A percentile compares a stretch with the other conserved stretches of the same genome.
phyloP scores from a whole-genome alignment of 306 rosid genomes.

The Hylodesmum podocarpum region DNA sequence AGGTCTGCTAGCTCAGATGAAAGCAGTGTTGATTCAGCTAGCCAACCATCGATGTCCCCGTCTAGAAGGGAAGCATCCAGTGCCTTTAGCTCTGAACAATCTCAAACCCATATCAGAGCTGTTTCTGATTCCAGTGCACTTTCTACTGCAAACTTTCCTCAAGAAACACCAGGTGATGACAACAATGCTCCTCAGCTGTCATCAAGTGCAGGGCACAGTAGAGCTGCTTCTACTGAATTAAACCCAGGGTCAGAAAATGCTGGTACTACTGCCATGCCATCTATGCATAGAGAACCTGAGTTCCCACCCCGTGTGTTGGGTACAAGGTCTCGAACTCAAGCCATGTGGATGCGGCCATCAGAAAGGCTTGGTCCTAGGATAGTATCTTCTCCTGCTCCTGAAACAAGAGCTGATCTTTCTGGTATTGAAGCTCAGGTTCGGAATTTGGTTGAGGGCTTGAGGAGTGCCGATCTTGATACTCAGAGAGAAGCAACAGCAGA shows the following conservation, averaged over 20 bases:
- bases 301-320: conserved; percentile 50
- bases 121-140: conserved; percentile 65
- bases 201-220: conserved; percentile 59
- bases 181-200: conserved; percentile 48
- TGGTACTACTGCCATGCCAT: conserved; percentile 34
- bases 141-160: conserved; percentile 46
- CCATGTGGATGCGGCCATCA: conserved; percentile 70
- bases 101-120: conserved; percentile 60
- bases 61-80: conserved; percentile 56
- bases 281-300: conserved; percentile 60
- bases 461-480: conserved; percentile 58
- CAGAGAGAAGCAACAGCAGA: conserved; percentile 74
- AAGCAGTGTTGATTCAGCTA: conserved; percentile 52
- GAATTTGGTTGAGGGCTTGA: conserved; percentile 73
- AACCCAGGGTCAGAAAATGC: conserved; percentile 56
- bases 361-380: conserved; percentile 65
- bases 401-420: conserved; percentile 74
- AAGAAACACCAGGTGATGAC: conserved; percentile 58
- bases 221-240: conserved; percentile 66
- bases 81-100: conserved; percentile 47
- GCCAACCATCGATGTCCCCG: conserved; percentile 58
- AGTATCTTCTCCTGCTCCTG: conserved; percentile 48
- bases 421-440: conserved; percentile 72
- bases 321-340: conserved; percentile 61
- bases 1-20: conserved; percentile 68